These are phyloP conservation scores for Primulina tabacum DNA, from an alignment of 257 asterid genomes.

Conservation along the genomic window DNA sequence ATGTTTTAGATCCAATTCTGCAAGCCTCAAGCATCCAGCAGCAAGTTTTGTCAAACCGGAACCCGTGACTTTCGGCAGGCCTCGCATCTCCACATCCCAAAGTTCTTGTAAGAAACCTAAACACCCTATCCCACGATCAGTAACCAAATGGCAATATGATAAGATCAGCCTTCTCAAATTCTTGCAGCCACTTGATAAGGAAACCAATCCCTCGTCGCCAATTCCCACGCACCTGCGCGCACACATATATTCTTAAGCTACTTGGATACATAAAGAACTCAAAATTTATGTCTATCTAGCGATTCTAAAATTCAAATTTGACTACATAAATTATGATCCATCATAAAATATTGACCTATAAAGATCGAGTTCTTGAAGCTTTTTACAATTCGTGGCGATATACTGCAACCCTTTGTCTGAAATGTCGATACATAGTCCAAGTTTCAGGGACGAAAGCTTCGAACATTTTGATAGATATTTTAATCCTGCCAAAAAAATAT, in stretches of 20 bases:
- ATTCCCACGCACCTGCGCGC: constrained; percentile 53
- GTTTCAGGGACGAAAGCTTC: constrained; percentile 51
- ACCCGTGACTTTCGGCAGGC: constrained; percentile 47
- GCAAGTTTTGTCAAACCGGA: constrained; percentile 59
- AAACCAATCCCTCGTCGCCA: constrained; percentile 58
- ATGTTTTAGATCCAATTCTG: constrained; percentile 59
- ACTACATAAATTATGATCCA: neutral
- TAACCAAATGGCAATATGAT: constrained; percentile 55
- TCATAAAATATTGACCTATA: constrained; percentile 43
- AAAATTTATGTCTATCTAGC: no score
- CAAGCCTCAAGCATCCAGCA: constrained; percentile 57
- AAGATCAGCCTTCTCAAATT: constrained; percentile 50
- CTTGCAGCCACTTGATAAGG: constrained; percentile 58
- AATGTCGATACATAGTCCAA: constrained; percentile 60
- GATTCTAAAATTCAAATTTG: no score
- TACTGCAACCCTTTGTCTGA: constrained; percentile 60
- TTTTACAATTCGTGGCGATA: constrained; percentile 51
- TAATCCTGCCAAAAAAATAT: constrained; percentile 42
- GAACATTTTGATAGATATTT: constrained; percentile 55
- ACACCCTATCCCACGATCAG: constrained; percentile 51
- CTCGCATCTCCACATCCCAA: constrained; percentile 50
- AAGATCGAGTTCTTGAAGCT: constrained; percentile 61
- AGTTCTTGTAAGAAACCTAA: constrained; percentile 45
- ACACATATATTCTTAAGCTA: no score
- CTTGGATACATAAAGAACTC: no score